Evolutionary conservation across 768 basidiomycete genomes (phyloP).

Genomic region (Hortiboletus campestris): DNA sequence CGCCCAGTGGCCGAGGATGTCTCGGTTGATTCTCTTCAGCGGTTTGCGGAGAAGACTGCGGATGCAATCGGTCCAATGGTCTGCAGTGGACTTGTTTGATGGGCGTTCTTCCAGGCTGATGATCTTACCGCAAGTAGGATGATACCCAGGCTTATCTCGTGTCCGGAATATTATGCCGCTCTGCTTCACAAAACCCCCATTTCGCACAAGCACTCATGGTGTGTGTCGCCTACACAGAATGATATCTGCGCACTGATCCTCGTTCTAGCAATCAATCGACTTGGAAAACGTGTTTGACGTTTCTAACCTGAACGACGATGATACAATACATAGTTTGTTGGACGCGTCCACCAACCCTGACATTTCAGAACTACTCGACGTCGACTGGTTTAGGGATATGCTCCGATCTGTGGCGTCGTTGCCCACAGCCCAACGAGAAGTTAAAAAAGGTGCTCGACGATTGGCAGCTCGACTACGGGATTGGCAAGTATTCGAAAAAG

Average conservation of each 20-base stretch:
- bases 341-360: slow-evolving; percentile 66
- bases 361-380: slow-evolving; percentile 53
- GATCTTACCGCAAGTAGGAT: slow-evolving; percentile 36
- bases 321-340: slow-evolving; percentile 53
- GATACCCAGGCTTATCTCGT: slow-evolving; percentile 56
- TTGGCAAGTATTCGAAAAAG: slow-evolving; percentile 63
- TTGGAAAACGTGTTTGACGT: slow-evolving; percentile 53
- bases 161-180: slow-evolving; percentile 59
- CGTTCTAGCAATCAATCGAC: slow-evolving; percentile 55
- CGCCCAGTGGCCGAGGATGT: slow-evolving; percentile 61
- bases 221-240: not conserved
- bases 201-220: slow-evolving; percentile 47
- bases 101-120: not conserved
- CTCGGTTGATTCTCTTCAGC: slow-evolving; percentile 45
- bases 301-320: slow-evolving; percentile 48
- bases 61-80: slow-evolving; percentile 60
- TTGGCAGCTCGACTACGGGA: slow-evolving; percentile 51
- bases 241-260: slow-evolving; percentile 8
- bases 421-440: slow-evolving; percentile 38
- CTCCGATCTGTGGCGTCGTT: slow-evolving; percentile 22
- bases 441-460: slow-evolving; percentile 45
- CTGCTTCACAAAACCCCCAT: slow-evolving; percentile 62
- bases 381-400: slow-evolving; percentile 29
- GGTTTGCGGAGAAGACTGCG: slow-evolving; percentile 56
- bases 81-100: slow-evolving; percentile 15